Percentiles rank a stretch among this genome's conserved stretches.
Evolutionary conservation across 139 green algal species (phyloP).

Genomic region (Auxenochlorella pyrenoidosa): DNA sequence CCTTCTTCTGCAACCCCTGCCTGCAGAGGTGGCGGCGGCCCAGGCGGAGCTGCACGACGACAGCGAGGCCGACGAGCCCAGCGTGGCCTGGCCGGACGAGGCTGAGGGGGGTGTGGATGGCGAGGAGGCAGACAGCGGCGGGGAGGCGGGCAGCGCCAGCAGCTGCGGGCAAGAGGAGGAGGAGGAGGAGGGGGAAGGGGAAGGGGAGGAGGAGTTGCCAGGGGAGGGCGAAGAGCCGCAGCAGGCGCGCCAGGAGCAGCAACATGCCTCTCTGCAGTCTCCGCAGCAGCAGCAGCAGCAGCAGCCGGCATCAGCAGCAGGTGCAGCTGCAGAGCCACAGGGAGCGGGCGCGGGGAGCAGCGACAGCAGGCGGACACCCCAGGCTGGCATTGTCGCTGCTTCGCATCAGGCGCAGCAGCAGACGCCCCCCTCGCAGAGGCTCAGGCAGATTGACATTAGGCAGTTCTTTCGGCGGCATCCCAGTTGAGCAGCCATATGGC

Average conservation of each 20-base stretch:
- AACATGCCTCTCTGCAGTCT: too few relatives aligned
- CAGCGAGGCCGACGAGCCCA: slow-evolving; percentile 29
- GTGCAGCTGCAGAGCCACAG: neutral
- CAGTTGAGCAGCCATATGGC: too few relatives aligned
- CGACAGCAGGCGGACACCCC: neutral
- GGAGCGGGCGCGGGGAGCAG: neutral
- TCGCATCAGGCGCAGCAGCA: neutral
- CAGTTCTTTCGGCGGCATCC: slow-evolving; percentile 10
- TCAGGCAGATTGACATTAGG: slow-evolving; percentile 31
- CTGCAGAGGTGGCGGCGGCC: slow-evolving; percentile 14
- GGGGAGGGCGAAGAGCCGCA: neutral
- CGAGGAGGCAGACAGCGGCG: neutral
- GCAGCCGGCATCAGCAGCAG: neutral
- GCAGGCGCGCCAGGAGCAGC: neutral
- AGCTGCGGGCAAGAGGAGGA: neutral
- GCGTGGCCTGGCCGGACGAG: slow-evolving; percentile 32
- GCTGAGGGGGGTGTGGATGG: neutral
- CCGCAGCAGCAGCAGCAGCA: neutral
- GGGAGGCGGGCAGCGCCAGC: neutral
- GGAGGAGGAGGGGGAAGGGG: neutral
- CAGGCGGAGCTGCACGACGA: slow-evolving; percentile 25
- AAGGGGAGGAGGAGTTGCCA: neutral
- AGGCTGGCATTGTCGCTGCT: too few relatives aligned
- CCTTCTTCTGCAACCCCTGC: too few relatives aligned
- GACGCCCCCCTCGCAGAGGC: neutral